Evolutionary conservation across 352 stramenopile genomes (phyloP), one percentile per base, ranked within the genome.

Genomic region (Aphanomyces invadans): DNA sequence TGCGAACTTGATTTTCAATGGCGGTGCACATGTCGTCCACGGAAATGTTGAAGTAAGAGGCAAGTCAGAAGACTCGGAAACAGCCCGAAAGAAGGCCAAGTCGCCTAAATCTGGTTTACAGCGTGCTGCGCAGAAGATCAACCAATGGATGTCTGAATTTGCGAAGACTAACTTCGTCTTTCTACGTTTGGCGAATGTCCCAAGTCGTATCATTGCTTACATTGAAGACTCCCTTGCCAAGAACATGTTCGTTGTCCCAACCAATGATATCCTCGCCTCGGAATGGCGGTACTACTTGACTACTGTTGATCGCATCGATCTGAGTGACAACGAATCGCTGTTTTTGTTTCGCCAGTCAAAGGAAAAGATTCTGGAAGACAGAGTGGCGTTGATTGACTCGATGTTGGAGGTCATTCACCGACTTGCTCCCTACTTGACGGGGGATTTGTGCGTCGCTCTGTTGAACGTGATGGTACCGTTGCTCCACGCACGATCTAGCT

Each of bases 261-360:
- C 31, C 21, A 57, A 51, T 23, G 60, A 67, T 11, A 57, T 51
- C 15, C 60, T 67, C 4, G 25, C 48, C 32, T n/a, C 21, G 9
- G 60, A 67, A 23, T 51, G 48, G 19, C 32, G 42, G 17, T 67
- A 67, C 42, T 67, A 57, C 39, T 57, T 57, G 29, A 33, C 49
- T 9, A 57, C 49, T 11, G 49, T 57, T 11, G 19, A 7, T 7
- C 21, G 21, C 7, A 38, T 57, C 19, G 49, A 57, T 33, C 19
- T 57, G 7, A 28, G 60, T 26, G 38, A 49, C 32, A 56, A 59
- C 33, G 38, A 67, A 44, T 49, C 46, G 15, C 54, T 67, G n/a
- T 67, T 57, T 26, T 51, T 51, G 45, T 67, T 59, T 28, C 60
- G 60, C n/a, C 60, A 67, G 49, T 67, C 48, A 15, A 67, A 67